Evolutionary conservation across 129 eudicot species (phyloP), one percentile per base, ranked within the genome.

Genomic region (Centaurea solstitialis): DNA sequence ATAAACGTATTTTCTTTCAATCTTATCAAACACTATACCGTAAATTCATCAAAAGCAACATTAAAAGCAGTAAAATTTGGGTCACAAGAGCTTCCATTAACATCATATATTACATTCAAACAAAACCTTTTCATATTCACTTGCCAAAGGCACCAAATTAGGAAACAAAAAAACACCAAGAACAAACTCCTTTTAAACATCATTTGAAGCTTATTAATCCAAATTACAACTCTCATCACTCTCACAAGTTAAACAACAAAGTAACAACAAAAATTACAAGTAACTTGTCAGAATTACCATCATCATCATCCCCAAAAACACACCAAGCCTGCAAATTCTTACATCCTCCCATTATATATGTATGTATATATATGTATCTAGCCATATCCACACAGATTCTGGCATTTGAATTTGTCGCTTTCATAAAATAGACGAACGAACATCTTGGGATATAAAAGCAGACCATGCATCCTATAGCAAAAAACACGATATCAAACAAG

Each of bases 391-490:
- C 33, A 12, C n/a, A 65, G 73, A 74, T 74, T 40, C 74, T 81
- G 10, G 77, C 39, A 65, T 80, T 40, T 9, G 15, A 40, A 22
- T 66, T 35, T 41, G 24, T 0, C 7, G 41, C 33, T 68, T 74
- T 85, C 80, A 85, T 41, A 76, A 62, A 35, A 70, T 64, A 68
- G 83, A 76, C 64, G 82, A 76, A 74, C 73, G 72, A 67, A 82
- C 85, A 53, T 92, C 97, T 82, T 84, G 79, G 17, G 93, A 85
- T 75, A 88, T 80, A 74, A 86, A 92, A 70, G 87, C 84, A 79
- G 93, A 91, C 97, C 97, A 92, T 64, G 95, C 94, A 76, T 92
- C 97, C 97, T 92, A 75, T 22, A n/a, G 22, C 40, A 9, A 73
- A 28, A 69, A 76, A 72, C 80, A 82, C 30, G n/a, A 76, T 53